Base-by-base conservation (phyloP, 2,329 filamentous ascomycete genomes). In the Teratosphaeria nubilosa region DNA sequence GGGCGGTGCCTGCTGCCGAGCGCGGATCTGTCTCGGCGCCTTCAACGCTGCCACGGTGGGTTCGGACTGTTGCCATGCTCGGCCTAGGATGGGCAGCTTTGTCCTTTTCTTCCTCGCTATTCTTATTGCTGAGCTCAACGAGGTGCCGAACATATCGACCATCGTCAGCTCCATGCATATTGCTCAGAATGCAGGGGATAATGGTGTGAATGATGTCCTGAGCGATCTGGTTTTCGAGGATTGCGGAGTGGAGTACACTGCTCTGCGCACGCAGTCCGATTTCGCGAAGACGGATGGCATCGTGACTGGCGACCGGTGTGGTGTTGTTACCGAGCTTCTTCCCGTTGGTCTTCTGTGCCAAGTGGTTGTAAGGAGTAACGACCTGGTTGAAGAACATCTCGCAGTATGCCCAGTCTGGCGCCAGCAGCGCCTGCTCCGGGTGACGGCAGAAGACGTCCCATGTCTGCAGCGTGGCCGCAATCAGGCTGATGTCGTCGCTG, bases 401-500 rank as follows among this genome's bases (percentile, higher is more conserved):
- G 34, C 91, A 81, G 71, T 95, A 95, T 60, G 85, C 83, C 70
- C 91, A 87, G 70, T 97, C 91, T 60, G 89, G 91, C 30, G 91
- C 86, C 57, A 97, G 83, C 9, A 86, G 87, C 34, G 90, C 88
- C 59, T 86, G 86, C 69, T 97, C 91, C 72, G 96, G 90, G 75
- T 95, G 83, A 60, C 85, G 82, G 76, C 92, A 97, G 69, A 96
- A 94, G 25, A 86, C 86, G 67, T 91, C 86, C 70, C 96, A 96
- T 3, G 90, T 90, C 2, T 86, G 83, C 62, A 95, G 81, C 2
- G 90, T 94, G 37, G 91, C 90, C 75, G 97, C 91, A 61, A 95
- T 86, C 85, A 97, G 89, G 65, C 87, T 90, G 63, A 97, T 87
- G 72, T 97, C 90, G 72, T 86, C 85, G 62, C 91, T 95, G 60